A percentile compares a stretch with the other conserved stretches of the same genome.
Conservation (phyloP, 2,329 filamentous ascomycete genomes). For the Penicillium freii region DNA sequence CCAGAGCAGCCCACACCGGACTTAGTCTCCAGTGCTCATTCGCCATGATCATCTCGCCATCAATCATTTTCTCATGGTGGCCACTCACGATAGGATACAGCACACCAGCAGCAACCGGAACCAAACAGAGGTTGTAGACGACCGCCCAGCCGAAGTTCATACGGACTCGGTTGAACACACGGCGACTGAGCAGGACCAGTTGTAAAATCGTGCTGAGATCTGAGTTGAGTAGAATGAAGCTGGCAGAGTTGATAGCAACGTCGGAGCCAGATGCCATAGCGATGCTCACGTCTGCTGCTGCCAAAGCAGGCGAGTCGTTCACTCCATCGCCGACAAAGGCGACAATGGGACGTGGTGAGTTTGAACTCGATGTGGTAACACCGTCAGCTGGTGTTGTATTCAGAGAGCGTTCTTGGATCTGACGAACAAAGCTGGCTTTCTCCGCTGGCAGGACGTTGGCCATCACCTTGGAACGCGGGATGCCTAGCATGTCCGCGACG, state of each 20-base stretch:
- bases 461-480: conserved; percentile 70
- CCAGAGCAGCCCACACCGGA: conserved; percentile 75
- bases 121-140: conserved; percentile 73
- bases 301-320: conserved; percentile 79
- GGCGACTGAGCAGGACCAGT: conserved; percentile 67
- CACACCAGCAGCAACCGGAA: conserved; percentile 78
- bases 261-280: conserved; percentile 78
- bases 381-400: neutral
- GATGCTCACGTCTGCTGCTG: conserved; percentile 78
- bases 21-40: conserved; percentile 47
- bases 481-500: conserved; percentile 73
- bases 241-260: conserved; percentile 76
- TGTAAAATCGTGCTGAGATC: conserved; percentile 69
- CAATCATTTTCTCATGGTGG: conserved; percentile 34
- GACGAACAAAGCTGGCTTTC: conserved; percentile 56
- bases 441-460: conserved; percentile 82
- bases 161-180: conserved; percentile 74
- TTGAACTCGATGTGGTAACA: neutral
- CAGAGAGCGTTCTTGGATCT: conserved; percentile 33
- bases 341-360: conserved; percentile 54
- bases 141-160: conserved; percentile 85
- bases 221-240: conserved; percentile 75
- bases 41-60: conserved; percentile 34
- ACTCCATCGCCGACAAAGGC: conserved; percentile 87
- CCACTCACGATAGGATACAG: conserved; percentile 61